Base-by-base conservation (phyloP, 192 early-diverging fungal genomes). In the Lobosporangium transversale region DNA sequence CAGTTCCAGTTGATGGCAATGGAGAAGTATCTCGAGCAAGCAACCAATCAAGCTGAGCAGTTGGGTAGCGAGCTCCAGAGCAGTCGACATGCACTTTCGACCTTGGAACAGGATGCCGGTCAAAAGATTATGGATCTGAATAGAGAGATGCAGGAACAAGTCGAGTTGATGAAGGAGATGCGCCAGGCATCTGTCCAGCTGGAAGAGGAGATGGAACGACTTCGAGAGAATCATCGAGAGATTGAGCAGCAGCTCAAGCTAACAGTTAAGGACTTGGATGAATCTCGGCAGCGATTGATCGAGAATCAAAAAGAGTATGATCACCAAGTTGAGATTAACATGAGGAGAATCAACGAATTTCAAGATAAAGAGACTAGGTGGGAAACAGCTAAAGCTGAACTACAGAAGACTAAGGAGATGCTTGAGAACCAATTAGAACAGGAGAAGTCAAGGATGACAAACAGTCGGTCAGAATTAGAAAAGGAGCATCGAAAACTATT, bases 281-380 rank as follows among this genome's bases (percentile, higher is more conserved):
- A 62, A 8, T 53, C 73, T 6, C 64, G 73, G 5, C 73, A 76
- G 20, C 29, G 64, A 26, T 21, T 67, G 9, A 9, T 67, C 3
- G 73, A 76, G 32, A 76, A 60, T 31, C 73, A 76, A 20, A 76
- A 62, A 53, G 64, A 76, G 53, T 76, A 76, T 35, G 73, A 76
- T 40, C 23, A 59, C 12, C 73, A 76, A 26, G 73, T 76, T 15
- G 58, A 76, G 54, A 62, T 61, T 54, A 76, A 76, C 53, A 62
- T 55, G 53, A 76, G 53, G 53, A 33, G 73, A 36, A 67, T 66
- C 29, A 76, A 76, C 11, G 73, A 76, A 18, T 76, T 76, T 42
- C 73, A 67, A 26, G 73, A 67, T 14, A 76, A 62, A 57, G 73
- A 76, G 36, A 47, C 64, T 2, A 58, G 31, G 23, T 76, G 73